Percentiles rank a stretch among this genome's conserved stretches.
These are phyloP conservation scores for Aegilops sharonensis DNA, from an alignment of 176 grass and related monocot genomes.

Conservation along the genomic window DNA sequence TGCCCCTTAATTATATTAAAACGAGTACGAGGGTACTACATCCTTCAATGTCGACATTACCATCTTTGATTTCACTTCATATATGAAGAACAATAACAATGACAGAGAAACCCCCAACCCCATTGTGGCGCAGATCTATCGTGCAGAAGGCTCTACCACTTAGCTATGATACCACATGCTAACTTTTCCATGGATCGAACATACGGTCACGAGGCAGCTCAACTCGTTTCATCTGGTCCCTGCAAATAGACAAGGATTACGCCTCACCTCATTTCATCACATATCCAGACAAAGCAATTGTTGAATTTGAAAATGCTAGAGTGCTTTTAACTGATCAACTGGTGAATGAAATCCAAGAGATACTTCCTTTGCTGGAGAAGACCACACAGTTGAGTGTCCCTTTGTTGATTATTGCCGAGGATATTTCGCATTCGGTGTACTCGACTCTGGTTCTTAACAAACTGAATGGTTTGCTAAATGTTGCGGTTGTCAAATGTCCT, in stretches of 20 bases:
- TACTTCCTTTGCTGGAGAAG: constrained; percentile 89
- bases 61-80: too few species aligned
- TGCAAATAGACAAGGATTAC: constrained; percentile 94
- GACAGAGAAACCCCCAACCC: too few species aligned
- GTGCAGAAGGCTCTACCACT: too few species aligned
- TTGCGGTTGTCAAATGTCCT: constrained; percentile 80
- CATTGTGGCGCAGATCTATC: too few species aligned
- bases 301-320: constrained; percentile 92
- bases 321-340: constrained; percentile 90
- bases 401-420: constrained; percentile 90
- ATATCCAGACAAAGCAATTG: constrained; percentile 81
- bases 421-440: constrained; percentile 65
- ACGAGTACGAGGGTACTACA: too few species aligned
- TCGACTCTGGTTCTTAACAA: constrained; percentile 86
- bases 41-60: too few species aligned
- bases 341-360: constrained; percentile 63
- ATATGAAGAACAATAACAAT: too few species aligned
- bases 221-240: too few species aligned
- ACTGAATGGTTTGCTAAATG: constrained; percentile 80
- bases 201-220: too few species aligned
- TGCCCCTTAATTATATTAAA: too few species aligned
- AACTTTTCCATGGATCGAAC: too few species aligned
- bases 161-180: too few species aligned
- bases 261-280: constrained; percentile 93
- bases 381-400: constrained; percentile 79